Evolutionary conservation across 78 protist species (phyloP).

Genomic region (Kipferlia bialata): DNA sequence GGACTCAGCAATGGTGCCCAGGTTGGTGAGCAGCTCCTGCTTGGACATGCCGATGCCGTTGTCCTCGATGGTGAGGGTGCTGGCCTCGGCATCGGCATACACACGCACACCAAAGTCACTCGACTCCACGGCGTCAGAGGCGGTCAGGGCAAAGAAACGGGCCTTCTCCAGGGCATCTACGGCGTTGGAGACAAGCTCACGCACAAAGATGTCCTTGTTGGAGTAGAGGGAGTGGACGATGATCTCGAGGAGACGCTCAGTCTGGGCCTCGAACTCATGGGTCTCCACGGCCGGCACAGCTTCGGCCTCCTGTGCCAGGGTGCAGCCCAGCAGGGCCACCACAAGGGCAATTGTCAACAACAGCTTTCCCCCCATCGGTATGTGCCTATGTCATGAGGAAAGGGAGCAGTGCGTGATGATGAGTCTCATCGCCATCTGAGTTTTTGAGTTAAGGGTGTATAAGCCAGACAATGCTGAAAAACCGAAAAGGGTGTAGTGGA

Average conservation of each 20-base stretch:
- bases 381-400: too few species aligned
- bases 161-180: slow-evolving; percentile 58
- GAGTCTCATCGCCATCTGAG: too few species aligned
- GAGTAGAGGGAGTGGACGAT: slow-evolving; percentile 95
- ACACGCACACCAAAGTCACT: not conserved
- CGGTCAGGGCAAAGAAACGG: slow-evolving; percentile 77
- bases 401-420: too few species aligned
- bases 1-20: slow-evolving; percentile 82
- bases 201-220: slow-evolving; percentile 90
- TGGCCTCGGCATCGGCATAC: slow-evolving; percentile 15
- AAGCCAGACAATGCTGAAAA: too few species aligned
- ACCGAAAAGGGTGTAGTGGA: too few species aligned
- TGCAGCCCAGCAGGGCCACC: not conserved
- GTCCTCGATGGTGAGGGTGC: slow-evolving; percentile 37
- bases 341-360: not conserved
- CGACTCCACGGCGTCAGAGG: slow-evolving; percentile 43
- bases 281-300: not conserved
- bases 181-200: slow-evolving; percentile 50
- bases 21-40: slow-evolving; percentile 71
- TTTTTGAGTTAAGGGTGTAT: too few species aligned
- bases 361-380: too few species aligned
- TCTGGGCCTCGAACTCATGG: not conserved
- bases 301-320: not conserved
- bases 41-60: slow-evolving; percentile 88
- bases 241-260: slow-evolving; percentile 10